Conservation (phyloP, 176 grass and related monocot genomes). For the Typha latifolia region DNA sequence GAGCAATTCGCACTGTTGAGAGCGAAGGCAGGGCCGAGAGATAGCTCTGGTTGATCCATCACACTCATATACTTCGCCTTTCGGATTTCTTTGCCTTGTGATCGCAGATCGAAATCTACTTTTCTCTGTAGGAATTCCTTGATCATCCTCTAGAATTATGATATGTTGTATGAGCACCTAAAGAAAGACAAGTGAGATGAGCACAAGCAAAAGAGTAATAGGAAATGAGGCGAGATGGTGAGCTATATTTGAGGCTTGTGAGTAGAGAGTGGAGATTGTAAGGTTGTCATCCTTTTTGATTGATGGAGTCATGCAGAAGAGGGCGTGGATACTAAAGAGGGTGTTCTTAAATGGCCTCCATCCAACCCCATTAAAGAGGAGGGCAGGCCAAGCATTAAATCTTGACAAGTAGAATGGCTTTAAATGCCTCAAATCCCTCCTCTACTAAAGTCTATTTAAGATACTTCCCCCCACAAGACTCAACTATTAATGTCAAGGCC, state of each 20-base stretch:
- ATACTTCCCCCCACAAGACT: constrained; percentile 21
- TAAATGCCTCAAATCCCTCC: constrained; percentile 74
- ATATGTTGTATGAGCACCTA: neutral
- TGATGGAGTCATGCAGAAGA: too few species aligned
- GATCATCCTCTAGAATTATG: constrained; percentile 23
- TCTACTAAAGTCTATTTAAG: constrained; percentile 54
- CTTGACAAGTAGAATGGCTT: constrained; percentile 69
- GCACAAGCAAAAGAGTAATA: too few species aligned
- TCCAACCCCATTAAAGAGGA: constrained; percentile 72
- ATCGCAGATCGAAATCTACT: neutral
- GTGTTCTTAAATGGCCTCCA: constrained; percentile 64
- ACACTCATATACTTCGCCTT: constrained; percentile 13
- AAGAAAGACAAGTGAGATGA: neutral
- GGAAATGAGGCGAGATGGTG: too few species aligned
- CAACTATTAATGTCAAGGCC: constrained; percentile 42
- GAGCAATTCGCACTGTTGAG: constrained; percentile 26
- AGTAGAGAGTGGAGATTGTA: too few species aligned
- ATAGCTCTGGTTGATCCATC: constrained; percentile 52
- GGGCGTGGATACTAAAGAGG: constrained; percentile 40
- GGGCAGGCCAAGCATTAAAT: constrained; percentile 58
- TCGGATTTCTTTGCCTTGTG: constrained; percentile 15
- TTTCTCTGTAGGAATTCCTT: constrained; percentile 30
- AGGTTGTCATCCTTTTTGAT: too few species aligned
- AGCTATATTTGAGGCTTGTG: constrained; percentile 15
- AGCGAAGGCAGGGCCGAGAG: constrained; percentile 32